These are phyloP conservation scores for Kalmusia sp. DNA, from an alignment of 2,329 filamentous ascomycete genomes.

Conservation along the genomic window DNA sequence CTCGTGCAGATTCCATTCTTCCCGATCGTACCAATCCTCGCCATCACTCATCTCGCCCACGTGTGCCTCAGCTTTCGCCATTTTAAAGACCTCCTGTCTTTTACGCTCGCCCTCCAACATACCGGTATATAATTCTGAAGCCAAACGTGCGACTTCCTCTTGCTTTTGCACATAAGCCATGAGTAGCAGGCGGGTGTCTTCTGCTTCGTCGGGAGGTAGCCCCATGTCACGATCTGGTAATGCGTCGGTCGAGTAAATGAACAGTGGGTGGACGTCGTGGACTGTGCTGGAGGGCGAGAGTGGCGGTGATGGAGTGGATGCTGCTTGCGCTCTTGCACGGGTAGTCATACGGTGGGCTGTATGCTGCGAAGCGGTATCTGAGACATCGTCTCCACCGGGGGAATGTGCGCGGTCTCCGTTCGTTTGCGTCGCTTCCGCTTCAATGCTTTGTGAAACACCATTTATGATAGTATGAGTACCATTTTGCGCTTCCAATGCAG, in stretches of 20 bases:
- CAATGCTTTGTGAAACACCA: constrained; percentile 23
- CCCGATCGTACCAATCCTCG: constrained; percentile 87
- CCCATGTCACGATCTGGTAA: constrained; percentile 74
- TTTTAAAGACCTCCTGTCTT: constrained; percentile 73
- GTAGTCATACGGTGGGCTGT: constrained; percentile 63
- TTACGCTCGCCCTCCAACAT: constrained; percentile 76
- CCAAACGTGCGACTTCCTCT: constrained; percentile 79
- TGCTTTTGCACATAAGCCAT: constrained; percentile 85
- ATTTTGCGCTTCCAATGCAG: constrained; percentile 17
- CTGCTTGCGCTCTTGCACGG: constrained; percentile 58
- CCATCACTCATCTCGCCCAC: constrained; percentile 82
- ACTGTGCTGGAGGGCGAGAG: constrained; percentile 57
- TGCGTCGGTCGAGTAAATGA: constrained; percentile 68
- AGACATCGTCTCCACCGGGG: constrained; percentile 45
- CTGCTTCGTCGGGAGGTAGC: constrained; percentile 75
- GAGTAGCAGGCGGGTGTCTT: constrained; percentile 76
- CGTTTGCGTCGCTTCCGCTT: constrained; percentile 22
- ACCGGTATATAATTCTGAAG: constrained; percentile 71
- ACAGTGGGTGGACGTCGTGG: constrained; percentile 76
- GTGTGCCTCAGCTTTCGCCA: constrained; percentile 81
- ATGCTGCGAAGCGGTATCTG: constrained; percentile 51
- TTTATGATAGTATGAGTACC: constrained; percentile 29
- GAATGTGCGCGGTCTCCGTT: constrained; percentile 32
- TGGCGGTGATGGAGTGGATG: constrained; percentile 47
- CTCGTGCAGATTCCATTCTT: constrained; percentile 77